phyloP scores from a whole-genome alignment of 257 asterid species.

The Salvia rosmarinus region DNA sequence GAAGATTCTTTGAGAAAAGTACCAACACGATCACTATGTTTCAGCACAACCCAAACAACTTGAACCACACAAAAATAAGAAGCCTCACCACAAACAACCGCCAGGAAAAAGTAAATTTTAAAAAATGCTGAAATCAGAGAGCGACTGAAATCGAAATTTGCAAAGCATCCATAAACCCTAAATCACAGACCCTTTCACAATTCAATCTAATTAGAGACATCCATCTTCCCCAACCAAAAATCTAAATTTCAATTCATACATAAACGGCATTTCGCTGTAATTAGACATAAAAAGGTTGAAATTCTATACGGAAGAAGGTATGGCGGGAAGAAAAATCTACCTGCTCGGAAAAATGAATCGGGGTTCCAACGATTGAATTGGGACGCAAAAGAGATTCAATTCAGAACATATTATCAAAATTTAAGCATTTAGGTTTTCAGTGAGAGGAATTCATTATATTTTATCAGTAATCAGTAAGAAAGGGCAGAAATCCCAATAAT shows the following conservation, averaged over 20 bases:
- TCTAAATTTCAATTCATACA: not conserved
- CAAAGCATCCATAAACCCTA: conserved; percentile 17
- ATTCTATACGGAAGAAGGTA: not conserved
- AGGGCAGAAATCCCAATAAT: not conserved
- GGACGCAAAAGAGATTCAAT: conserved; percentile 2
- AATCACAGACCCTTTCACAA: not conserved
- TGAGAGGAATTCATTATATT: not conserved
- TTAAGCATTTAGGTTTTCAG: conserved; percentile 10
- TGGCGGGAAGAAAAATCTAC: conserved; percentile 20
- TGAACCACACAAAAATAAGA: not conserved
- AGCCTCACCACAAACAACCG: not conserved
- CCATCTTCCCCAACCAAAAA: not conserved
- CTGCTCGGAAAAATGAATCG: conserved; percentile 19
- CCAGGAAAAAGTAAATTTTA: not conserved
- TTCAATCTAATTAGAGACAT: not conserved
- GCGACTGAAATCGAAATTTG: not conserved
- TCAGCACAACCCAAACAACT: not conserved
- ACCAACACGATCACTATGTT: not conserved
- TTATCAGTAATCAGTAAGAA: no score
- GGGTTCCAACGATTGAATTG: conserved; percentile 9
- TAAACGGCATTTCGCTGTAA: conserved; percentile 2
- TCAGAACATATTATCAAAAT: not conserved
- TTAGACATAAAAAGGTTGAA: not conserved
- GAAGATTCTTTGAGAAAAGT: not conserved
- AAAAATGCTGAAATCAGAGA: not conserved